These are phyloP conservation scores for Cercospora janseana DNA, from an alignment of 2,329 filamentous ascomycete species.

Conservation along the genomic window DNA sequence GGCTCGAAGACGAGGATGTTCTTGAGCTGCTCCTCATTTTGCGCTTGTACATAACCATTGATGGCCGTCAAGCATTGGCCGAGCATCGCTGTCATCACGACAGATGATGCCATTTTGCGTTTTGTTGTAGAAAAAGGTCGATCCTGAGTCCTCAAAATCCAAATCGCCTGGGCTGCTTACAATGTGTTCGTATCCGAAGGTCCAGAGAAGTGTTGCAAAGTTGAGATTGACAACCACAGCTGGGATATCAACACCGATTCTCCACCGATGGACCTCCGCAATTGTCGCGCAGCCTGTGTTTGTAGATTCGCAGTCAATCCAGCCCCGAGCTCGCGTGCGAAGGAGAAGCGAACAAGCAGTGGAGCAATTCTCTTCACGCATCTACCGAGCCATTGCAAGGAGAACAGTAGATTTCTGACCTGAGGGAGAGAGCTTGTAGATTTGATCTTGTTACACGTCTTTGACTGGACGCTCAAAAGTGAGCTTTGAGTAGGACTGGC, in stretches of 20 bases:
- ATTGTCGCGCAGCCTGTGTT: neutral
- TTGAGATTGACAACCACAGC: conserved; percentile 6
- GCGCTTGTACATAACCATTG: conserved; percentile 58
- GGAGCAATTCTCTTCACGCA: neutral
- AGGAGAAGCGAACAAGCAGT: neutral
- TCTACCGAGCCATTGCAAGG: neutral
- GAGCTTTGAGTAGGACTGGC: neutral
- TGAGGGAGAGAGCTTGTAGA: neutral
- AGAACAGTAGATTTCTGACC: neutral
- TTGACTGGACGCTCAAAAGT: neutral
- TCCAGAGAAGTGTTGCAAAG: conserved; percentile 1
- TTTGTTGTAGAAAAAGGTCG: too few species aligned
- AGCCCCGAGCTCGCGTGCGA: neutral
- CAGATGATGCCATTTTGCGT: conserved; percentile 14
- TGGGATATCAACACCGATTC: too few species aligned
- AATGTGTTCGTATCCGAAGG: too few species aligned
- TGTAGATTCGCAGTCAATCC: neutral
- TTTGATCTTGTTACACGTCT: too few species aligned
- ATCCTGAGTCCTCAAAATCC: neutral
- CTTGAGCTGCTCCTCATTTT: conserved; percentile 65
- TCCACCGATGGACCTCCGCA: too few species aligned
- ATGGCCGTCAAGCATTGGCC: conserved; percentile 68
- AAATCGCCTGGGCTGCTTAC: too few species aligned
- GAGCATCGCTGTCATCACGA: conserved; percentile 39
- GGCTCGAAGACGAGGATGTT: conserved; percentile 74